These are phyloP conservation scores for Cornus kousa DNA, from an alignment of 148 eudicot species.

Conservation along the genomic window DNA sequence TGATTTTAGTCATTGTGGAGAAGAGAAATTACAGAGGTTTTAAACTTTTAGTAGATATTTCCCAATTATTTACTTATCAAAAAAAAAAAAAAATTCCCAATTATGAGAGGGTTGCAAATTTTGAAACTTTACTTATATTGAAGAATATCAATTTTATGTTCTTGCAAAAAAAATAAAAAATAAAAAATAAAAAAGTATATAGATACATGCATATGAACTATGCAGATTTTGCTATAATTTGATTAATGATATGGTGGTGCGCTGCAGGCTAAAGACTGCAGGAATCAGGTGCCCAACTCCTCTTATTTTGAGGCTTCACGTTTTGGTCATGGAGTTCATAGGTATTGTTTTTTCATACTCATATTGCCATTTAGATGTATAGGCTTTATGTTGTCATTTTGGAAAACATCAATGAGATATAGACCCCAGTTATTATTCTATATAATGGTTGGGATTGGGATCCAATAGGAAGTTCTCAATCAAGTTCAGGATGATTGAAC, in stretches of 20 bases:
- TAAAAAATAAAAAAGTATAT: not conserved
- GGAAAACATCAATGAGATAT: not conserved
- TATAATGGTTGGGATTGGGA: not conserved
- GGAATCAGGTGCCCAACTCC: conserved; percentile 91
- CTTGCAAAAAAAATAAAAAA: not conserved
- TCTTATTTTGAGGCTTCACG: conserved; percentile 81
- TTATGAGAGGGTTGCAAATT: not conserved
- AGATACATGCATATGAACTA: not conserved
- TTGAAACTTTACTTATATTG: not conserved
- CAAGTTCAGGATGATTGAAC: not conserved
- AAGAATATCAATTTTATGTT: not conserved
- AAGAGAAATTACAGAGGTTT: not conserved
- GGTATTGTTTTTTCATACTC: conserved; percentile 35
- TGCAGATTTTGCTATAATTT: not conserved
- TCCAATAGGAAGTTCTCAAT: not conserved
- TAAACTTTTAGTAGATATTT: too few species aligned
- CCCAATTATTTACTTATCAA: too few species aligned
- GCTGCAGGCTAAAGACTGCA: conserved; percentile 85
- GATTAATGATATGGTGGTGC: conserved; percentile 3
- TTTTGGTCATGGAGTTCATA: conserved; percentile 96
- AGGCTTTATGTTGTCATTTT: not conserved
- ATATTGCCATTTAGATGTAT: not conserved
- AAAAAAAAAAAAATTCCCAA: too few species aligned
- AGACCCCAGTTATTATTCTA: not conserved
- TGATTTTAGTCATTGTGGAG: not conserved